Evolutionary conservation across 2,329 filamentous ascomycete genomes (phyloP).

Genomic region (Aspergillus spinulosporus): DNA sequence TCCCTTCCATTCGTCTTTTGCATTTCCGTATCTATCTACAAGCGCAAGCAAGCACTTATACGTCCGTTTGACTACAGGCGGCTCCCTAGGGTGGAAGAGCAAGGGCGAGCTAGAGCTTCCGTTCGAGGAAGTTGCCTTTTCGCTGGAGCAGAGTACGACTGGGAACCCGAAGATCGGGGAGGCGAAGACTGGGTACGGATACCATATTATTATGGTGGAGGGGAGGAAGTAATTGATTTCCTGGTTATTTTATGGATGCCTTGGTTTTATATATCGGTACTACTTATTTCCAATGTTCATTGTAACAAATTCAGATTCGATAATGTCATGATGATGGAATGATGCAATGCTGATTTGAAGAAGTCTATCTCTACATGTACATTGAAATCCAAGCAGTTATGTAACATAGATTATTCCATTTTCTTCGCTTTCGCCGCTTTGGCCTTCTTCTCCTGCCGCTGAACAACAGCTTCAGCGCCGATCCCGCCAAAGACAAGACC

Average conservation of each 20-base stretch:
- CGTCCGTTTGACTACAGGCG: constrained; percentile 44
- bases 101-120: constrained; percentile 57
- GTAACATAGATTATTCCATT: constrained; percentile 25
- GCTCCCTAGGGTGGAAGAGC: constrained; percentile 64
- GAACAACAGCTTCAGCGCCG: constrained; percentile 82
- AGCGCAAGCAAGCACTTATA: neutral
- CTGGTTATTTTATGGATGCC: neutral
- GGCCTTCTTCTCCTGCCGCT: constrained; percentile 75
- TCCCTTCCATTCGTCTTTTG: neutral
- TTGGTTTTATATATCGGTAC: neutral
- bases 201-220: constrained; percentile 69
- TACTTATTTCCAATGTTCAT: neutral
- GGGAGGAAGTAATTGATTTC: constrained; percentile 53
- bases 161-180: constrained; percentile 61
- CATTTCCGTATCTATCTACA: neutral
- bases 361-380: constrained; percentile 4
- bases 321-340: neutral
- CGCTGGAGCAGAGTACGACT: constrained; percentile 61
- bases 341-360: neutral
- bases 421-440: constrained; percentile 29
- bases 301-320: no score
- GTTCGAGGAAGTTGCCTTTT: constrained; percentile 64
- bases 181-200: constrained; percentile 65
- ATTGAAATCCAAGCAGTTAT: neutral
- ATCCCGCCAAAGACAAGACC: constrained; percentile 92